Evolutionary conservation across 768 basidiomycete genomes (phyloP).

Genomic region (Suillus weaverae): DNA sequence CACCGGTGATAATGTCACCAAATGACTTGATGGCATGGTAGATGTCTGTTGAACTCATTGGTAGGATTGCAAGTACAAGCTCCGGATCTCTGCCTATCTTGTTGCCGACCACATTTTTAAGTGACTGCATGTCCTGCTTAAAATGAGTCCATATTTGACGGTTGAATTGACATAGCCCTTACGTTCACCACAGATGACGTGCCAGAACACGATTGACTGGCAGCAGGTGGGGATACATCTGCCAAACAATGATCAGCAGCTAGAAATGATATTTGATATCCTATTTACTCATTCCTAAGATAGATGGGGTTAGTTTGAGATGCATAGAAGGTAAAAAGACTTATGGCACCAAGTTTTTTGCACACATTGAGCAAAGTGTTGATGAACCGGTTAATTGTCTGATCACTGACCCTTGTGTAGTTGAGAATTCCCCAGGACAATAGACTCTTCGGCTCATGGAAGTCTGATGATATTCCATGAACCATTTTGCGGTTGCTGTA

Average conservation of each 20-base stretch:
- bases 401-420: constrained; percentile 18
- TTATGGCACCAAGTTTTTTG: constrained; percentile 28
- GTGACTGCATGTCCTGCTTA: constrained; percentile 21
- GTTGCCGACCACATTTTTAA: constrained; percentile 12
- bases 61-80: constrained; percentile 54
- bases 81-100: constrained; percentile 10
- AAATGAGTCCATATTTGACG: not conserved
- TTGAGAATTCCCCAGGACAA: constrained; percentile 38
- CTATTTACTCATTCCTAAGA: constrained; percentile 28
- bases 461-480: constrained; percentile 40
- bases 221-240: constrained; percentile 15
- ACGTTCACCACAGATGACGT: not conserved
- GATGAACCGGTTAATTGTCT: constrained; percentile 24
- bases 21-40: constrained; percentile 25
- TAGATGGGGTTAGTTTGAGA: not conserved
- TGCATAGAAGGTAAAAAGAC: not conserved
- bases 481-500: constrained; percentile 28
- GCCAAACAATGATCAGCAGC: constrained; percentile 6
- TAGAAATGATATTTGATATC: not conserved
- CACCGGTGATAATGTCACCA: too few species aligned
- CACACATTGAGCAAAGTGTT: constrained; percentile 28
- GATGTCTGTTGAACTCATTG: constrained; percentile 46
- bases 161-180: not conserved
- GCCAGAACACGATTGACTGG: not conserved
- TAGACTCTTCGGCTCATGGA: constrained; percentile 28